A percentile compares a stretch with the other conserved stretches of the same genome.
Conservation (phyloP, 345 rosid species). For the Corchorus olitorius region DNA sequence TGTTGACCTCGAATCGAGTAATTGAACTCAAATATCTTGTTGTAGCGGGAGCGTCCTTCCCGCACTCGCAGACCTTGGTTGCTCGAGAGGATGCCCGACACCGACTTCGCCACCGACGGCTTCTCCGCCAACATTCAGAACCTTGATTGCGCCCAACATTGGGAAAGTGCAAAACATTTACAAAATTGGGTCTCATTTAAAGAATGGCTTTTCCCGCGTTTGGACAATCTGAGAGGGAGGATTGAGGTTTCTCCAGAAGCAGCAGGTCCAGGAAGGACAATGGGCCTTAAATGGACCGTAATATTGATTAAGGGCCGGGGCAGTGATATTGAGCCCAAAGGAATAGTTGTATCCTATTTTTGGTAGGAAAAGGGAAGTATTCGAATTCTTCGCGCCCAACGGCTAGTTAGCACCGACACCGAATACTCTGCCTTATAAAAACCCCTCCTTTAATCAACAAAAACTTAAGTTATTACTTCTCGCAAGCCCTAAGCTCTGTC, state of each 20-base stretch:
- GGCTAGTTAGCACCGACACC: too few species aligned
- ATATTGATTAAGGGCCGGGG: too few species aligned
- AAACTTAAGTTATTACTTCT: too few species aligned
- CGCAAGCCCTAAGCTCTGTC: too few species aligned
- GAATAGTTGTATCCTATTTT: too few species aligned
- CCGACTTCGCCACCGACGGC: slow-evolving; percentile 98
- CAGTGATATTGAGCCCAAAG: too few species aligned
- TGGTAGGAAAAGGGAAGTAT: too few species aligned
- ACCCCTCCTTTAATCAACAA: too few species aligned
- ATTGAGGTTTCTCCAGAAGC: neutral
- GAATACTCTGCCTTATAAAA: too few species aligned
- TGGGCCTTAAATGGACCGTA: too few species aligned
- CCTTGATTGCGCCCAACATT: slow-evolving; percentile 61
- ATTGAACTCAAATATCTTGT: slow-evolving; percentile 89
- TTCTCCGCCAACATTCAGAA: slow-evolving; percentile 96
- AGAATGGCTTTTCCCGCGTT: neutral
- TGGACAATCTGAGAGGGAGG: neutral
- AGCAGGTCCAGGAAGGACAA: neutral
- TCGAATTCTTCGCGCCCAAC: too few species aligned
- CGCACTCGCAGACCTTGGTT: slow-evolving; percentile 65
- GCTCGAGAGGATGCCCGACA: slow-evolving; percentile 69
- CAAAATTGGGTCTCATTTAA: neutral
- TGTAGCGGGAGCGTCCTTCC: slow-evolving; percentile 92
- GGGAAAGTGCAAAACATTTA: neutral
- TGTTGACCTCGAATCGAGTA: slow-evolving; percentile 77